Evolutionary conservation across 176 grass and related monocot genomes (phyloP), one percentile per base, ranked within the genome.

Genomic region (Saccharum spontaneum): DNA sequence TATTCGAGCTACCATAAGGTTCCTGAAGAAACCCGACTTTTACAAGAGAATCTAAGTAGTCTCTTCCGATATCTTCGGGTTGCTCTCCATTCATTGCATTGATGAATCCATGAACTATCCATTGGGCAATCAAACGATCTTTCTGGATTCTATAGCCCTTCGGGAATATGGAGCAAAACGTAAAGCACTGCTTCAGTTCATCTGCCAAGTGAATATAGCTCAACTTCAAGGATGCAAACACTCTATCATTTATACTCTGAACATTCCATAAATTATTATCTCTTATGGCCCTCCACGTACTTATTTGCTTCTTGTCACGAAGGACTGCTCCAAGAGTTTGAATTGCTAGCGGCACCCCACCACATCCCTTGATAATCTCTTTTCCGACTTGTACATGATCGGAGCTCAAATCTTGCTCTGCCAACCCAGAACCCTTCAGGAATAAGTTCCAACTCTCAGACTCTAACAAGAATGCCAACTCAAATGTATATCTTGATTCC

Each of bases 341-440:
- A 1, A 70, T 45, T 1, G 76, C 50, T 20, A 54, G 1, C 17
- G 50, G 50, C 50, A 54, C 50, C 50, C 50, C 50, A 54, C 50
- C 50, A 64, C 84, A 80, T 12, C 73, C 80, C 12, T 64, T 73
- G 6, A 86, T 5, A 36, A 86, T 71, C 18, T 86, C 76, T n/a
- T 73, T 73, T 20, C 74, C 84, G 8, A 73, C 61, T 34, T 31
- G 24, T 30, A n/a, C 14, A 0, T 36, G 0, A 57, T 20, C 1
- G 1, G 8, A 63, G 3, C 16, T 3, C 17, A 17, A 23, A 12
- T 62, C 67, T 17, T 26, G 31, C 6, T 39, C 63, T 9, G 22
- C 3, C 39, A 46, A 73, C 39, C 16, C 16, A 69, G 49, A 76
- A 4, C n/a, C 50, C 50, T 18, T 54, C 17, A 54, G 5, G 50